Evolutionary conservation across 208 protist species (phyloP), one percentile per base, ranked within the genome.

Genomic region (Leishmania braziliensis): DNA sequence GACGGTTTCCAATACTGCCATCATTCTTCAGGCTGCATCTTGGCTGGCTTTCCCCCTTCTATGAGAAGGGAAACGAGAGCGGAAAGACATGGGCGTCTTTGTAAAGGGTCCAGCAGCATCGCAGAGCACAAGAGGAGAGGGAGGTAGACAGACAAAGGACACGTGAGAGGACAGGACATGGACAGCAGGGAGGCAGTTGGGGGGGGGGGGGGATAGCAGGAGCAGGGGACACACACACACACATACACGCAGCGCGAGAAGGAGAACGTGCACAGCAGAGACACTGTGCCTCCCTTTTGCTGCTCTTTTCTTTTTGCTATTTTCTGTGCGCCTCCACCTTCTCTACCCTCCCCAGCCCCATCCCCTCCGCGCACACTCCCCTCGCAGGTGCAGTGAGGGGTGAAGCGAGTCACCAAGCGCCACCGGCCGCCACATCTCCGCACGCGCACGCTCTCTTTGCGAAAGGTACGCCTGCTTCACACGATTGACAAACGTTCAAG

Each of bases 171-270:
- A 75, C 46, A 75, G 10, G 26, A 75, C 39, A 75, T 36, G 16
- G 20, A 51, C 18, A 75, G 23, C 23, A 77, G 56, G 26, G 58
- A 77, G 53, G 53, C 53, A 66, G 74, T 26, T 29, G 60, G 33
- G 20, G 10, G 53, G 53, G 10, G 53, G 53, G 73, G n/a, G 66
- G 36, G 12, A 8, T 56, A 20, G 51, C 5, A 10, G 50, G 33
- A 79, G 43, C 5, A 50, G 26, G 33, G 46, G n/a, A 58, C 23
- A 58, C 33, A 54, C 75, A 16, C 56, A 71, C 72, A 77, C 66
- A 75, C 68, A 56, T 54, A 75, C 54, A 54, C 43, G n/a, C 12
- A 26, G 62, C 36, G 29, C 8, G 5, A 33, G 62, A 39, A 3
- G 4, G 62, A 20, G 29, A 0, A n/a, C 46, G 20, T 56, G 70